phyloP scores from a whole-genome alignment of 805 yeast species.

The Debaryomyces maramus region DNA sequence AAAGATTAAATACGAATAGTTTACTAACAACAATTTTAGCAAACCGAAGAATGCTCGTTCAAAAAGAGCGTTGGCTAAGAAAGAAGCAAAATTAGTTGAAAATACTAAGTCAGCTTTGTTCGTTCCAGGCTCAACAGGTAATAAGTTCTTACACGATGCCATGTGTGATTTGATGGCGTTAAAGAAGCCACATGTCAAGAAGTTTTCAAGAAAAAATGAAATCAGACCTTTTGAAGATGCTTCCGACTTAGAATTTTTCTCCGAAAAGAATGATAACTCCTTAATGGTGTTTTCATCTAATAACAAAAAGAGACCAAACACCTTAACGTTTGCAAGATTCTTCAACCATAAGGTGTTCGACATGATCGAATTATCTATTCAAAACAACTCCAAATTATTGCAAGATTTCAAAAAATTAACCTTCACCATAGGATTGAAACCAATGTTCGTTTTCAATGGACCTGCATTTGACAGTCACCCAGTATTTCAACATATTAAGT shows the following conservation, averaged over 20 bases:
- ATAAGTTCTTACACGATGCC: conserved; percentile 79
- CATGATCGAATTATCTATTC: conserved; percentile 85
- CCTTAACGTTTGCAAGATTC: conserved; percentile 82
- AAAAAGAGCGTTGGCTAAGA: conserved; percentile 88
- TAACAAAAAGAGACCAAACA: conserved; percentile 92
- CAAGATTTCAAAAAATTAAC: conserved; percentile 79
- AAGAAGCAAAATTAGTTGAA: conserved; percentile 85
- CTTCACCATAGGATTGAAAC: conserved; percentile 86
- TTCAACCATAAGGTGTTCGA: conserved; percentile 89
- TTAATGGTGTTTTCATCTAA: conserved; percentile 74
- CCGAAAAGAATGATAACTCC: conserved; percentile 92
- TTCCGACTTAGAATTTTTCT: conserved; percentile 79
- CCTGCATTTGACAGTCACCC: conserved; percentile 89
- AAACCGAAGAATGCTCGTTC: conserved; percentile 95
- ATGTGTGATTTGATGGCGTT: conserved; percentile 85
- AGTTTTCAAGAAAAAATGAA: conserved; percentile 86
- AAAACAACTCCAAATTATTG: conserved; percentile 64
- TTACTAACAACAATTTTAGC: conserved; percentile 10
- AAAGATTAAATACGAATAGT: not conserved
- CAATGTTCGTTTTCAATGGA: conserved; percentile 92
- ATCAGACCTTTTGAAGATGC: conserved; percentile 92
- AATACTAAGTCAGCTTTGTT: conserved; percentile 88
- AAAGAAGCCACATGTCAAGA: conserved; percentile 86
- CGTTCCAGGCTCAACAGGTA: conserved; percentile 84
- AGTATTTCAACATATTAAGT: conserved; percentile 78